Evolutionary conservation across 352 stramenopile genomes (phyloP), one percentile per base, ranked within the genome.

Genomic region (Aphanomyces stellatus): DNA sequence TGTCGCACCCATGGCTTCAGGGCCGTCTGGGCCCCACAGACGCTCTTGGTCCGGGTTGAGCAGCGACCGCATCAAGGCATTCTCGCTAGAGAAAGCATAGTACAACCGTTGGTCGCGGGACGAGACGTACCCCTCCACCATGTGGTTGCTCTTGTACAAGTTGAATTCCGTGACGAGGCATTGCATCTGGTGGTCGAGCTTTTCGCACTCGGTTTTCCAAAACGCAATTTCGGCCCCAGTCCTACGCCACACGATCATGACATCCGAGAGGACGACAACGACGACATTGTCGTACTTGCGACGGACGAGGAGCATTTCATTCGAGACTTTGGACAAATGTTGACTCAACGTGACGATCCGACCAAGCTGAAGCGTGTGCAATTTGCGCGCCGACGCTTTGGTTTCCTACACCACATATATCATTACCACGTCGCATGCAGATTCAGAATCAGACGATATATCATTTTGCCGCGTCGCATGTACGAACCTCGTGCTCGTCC

Each of bases 81-180:
- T 24, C 35, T 64, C 55, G 6, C 55, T 64, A 31, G 4, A 43
- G 31, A 13, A 11, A 62, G 10, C 3, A 11, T 43, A 8, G 22
- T 41, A 6, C 42, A 25, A 17, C 8, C 17, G 3, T 62, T 13
- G 53, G 27, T 31, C 6, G 8, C 7, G 22, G 11, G 22, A n/a
- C n/a, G 13, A 8, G 5, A 17, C n/a, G 31, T 64, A 64, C 55
- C 5, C 55, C 24, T 64, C 19, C 2, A 64, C 30, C 19, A 49
- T 24, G 40, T 51, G 37, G 24, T 51, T 64, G 34, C 33, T 64
- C 37, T 64, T 64, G 55, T 64, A 64, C 33, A 43, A 34, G 37
- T 64, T 64, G 55, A 64, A 64, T 25, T 64, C 55, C 4, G 55
- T 51, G 19, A 64, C n/a, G 7, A 64, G 55, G 35, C 55, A 64